phyloP scores from a whole-genome alignment of 2,329 filamentous ascomycete genomes.

The Talaromyces funiculosus region DNA sequence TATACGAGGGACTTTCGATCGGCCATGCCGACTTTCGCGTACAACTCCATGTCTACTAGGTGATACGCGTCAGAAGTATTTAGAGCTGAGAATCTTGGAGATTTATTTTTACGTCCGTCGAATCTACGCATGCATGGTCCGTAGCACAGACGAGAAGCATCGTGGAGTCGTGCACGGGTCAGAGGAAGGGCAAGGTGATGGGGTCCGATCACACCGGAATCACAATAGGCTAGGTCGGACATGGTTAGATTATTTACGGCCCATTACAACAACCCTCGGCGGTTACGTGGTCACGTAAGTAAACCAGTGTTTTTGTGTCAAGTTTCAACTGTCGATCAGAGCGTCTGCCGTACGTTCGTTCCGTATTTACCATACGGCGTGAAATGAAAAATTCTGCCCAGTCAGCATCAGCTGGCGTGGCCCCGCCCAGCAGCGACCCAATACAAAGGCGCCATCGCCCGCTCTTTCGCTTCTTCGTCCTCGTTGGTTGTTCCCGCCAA shows the following conservation, averaged over 20 bases:
- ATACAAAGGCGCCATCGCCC: constrained; percentile 40
- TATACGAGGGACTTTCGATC: background rate
- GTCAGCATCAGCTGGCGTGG: constrained; percentile 19
- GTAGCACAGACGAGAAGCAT: background rate
- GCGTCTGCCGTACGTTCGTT: background rate
- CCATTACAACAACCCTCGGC: background rate
- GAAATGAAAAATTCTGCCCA: constrained; percentile 14
- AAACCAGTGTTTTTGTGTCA: background rate
- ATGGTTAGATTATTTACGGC: background rate
- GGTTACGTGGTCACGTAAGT: background rate
- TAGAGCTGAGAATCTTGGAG: background rate
- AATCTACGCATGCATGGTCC: background rate
- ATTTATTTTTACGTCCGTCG: background rate
- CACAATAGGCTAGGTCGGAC: background rate
- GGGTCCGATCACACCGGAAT: constrained; percentile 1
- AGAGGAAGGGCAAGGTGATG: background rate
- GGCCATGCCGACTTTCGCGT: background rate
- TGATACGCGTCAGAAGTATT: background rate
- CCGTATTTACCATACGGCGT: background rate
- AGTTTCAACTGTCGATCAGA: background rate
- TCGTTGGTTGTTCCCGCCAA: constrained; percentile 34
- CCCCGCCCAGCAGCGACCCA: constrained; percentile 18
- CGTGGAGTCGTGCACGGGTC: background rate
- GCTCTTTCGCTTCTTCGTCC: constrained; percentile 35
- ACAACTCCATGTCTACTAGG: background rate